Evolutionary conservation across 163 green algal genomes (phyloP).

Genomic region (Chloromonas sp.): DNA sequence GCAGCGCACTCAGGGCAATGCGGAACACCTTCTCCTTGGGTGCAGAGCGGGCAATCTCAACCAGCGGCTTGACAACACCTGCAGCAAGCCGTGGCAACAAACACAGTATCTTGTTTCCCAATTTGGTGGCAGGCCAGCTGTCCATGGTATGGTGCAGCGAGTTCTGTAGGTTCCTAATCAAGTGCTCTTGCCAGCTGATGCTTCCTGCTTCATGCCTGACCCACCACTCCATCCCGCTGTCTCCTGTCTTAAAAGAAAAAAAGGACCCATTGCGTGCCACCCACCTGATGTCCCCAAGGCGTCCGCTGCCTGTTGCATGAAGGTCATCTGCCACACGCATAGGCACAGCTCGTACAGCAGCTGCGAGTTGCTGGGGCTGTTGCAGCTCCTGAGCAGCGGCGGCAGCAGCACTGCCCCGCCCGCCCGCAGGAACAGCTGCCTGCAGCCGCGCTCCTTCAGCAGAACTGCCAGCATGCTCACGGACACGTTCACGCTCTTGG

Average conservation of each 20-base stretch:
- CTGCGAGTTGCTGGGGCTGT: constrained; percentile 69
- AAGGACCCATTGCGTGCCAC: background rate
- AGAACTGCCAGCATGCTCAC: constrained; percentile 66
- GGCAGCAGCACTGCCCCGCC: constrained; percentile 70
- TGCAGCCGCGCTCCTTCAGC: constrained; percentile 54
- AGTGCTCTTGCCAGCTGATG: no score
- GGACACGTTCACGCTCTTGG: constrained; percentile 46
- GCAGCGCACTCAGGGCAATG: constrained; percentile 61
- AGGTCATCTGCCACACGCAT: constrained; percentile 88
- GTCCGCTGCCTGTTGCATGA: constrained; percentile 57
- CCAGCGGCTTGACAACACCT: constrained; percentile 60
- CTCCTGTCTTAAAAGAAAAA: no score
- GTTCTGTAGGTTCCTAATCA: no score
- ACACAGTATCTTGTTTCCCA: no score
- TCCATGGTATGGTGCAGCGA: no score
- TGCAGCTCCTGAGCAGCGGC: constrained; percentile 59
- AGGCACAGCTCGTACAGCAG: constrained; percentile 91
- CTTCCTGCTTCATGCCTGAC: no score
- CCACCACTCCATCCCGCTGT: no score
- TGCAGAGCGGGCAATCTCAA: constrained; percentile 61
- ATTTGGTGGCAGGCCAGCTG: no score
- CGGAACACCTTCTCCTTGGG: constrained; percentile 83
- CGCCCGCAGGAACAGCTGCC: constrained; percentile 61
- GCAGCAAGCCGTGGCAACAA: background rate
- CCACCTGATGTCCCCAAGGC: constrained; percentile 38